A percentile compares a stretch with the other conserved stretches of the same genome.
These are phyloP conservation scores for Solanum virginianum DNA, from an alignment of 257 asterid species.

Conservation along the genomic window DNA sequence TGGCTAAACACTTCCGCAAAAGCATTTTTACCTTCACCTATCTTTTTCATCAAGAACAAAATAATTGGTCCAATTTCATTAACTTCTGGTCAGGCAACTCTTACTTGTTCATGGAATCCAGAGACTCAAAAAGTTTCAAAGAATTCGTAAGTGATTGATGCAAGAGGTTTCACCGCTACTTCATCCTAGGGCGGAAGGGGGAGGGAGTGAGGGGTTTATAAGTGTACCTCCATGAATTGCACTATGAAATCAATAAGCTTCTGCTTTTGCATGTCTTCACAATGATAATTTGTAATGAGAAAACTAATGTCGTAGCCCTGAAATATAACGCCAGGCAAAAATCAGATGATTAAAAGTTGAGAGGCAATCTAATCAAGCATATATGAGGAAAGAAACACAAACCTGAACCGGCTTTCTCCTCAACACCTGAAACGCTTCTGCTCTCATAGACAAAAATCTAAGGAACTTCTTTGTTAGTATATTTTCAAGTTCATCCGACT, in stretches of 20 bases:
- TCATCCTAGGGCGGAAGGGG: background rate
- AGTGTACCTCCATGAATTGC: constrained; percentile 94
- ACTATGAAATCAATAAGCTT: constrained; percentile 93
- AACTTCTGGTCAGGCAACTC: background rate
- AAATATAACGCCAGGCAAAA: background rate
- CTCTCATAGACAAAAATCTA: constrained; percentile 94
- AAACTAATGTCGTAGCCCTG: constrained; percentile 99
- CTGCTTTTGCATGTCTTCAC: constrained; percentile 98
- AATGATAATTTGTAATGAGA: constrained; percentile 86
- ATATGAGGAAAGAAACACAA: constrained; percentile 3
- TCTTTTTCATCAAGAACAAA: background rate
- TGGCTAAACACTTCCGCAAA: background rate
- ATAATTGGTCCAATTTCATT: background rate
- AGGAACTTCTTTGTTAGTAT: constrained; percentile 90
- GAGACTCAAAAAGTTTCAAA: background rate
- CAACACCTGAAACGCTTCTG: constrained; percentile 96
- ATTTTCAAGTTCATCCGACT: constrained; percentile 96
- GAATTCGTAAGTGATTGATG: background rate
- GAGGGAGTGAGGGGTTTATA: too few species aligned
- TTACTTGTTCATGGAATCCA: background rate
- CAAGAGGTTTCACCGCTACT: background rate
- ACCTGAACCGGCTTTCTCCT: constrained; percentile 99
- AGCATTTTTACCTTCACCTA: background rate
- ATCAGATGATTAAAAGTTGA: background rate
- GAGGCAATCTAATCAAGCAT: background rate